Evolutionary conservation across 1,284 basidiomycete species (phyloP), one percentile per base, ranked within the genome.

Genomic region (Malassezia equina): DNA sequence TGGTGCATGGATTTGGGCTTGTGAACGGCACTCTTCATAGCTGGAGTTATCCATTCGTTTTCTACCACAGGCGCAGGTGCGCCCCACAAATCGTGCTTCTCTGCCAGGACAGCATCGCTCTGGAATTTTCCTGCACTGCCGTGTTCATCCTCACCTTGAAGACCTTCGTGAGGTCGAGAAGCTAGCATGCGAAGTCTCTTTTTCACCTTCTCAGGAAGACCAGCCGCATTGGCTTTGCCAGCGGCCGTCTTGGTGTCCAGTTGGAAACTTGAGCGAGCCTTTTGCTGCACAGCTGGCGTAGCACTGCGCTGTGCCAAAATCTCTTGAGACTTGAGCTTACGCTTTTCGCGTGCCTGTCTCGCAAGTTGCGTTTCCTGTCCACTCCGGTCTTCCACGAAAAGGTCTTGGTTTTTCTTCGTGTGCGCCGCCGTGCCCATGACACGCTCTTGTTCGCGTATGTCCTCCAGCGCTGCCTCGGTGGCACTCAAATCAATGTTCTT

Each of bases 291-390:
- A 0, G 90, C 86, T 12, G 90, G 88, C 2, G 90, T 81, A 1
- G 88, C 86, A 3, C 87, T 90, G 27, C 88, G 84, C 73, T 88
- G 82, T 0, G 82, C 76, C 15, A 96, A 82, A 40, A 94, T 86
- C 78, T 88, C 86, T 5, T 85, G 79, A 0, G 86, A 87, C 32
- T 83, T 86, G 21, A 93, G 78, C 8, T 78, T 79, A 62, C 79
- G 79, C 65, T 76, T 71, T 28, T 56, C 50, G 24, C 75, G 64
- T 24, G 75, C 71, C 21, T 63, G 55, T 15, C 55, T 56, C n/a
- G 61, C 60, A 0, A 56, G 33, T 4, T 52, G 41, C 11, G 64
- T 59, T 50, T 64, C 66, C 23, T 68, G 66, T 2, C 66, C 81
- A 78, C 51, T 84, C 84, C 70, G 47, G 46, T 48, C 44, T 45